These are phyloP conservation scores for Pichia nanzhaoensis DNA, from an alignment of 805 yeast genomes.

Conservation along the genomic window DNA sequence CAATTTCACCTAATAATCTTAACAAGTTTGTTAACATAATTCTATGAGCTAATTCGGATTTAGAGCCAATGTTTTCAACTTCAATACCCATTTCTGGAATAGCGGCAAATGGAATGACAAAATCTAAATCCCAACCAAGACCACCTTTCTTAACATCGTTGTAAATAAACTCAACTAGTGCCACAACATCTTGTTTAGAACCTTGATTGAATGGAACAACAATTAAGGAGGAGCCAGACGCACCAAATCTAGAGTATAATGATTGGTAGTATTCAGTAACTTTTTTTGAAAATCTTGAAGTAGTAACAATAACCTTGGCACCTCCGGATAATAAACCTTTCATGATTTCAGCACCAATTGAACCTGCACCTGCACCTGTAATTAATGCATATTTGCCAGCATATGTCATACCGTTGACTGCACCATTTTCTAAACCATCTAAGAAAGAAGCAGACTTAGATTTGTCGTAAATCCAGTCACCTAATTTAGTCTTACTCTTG, in stretches of 20 bases:
- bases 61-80: slow-evolving; percentile 85
- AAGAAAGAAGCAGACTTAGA: slow-evolving; percentile 69
- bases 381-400: slow-evolving; percentile 82
- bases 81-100: slow-evolving; percentile 98
- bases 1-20: slow-evolving; percentile 87
- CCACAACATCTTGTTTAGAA: slow-evolving; percentile 86
- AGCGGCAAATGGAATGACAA: slow-evolving; percentile 95
- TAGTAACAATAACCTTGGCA: slow-evolving; percentile 93
- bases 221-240: slow-evolving; percentile 82
- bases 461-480: slow-evolving; percentile 81
- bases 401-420: slow-evolving; percentile 88
- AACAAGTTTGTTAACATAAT: slow-evolving; percentile 94
- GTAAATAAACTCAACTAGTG: slow-evolving; percentile 79
- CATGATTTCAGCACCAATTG: slow-evolving; percentile 95
- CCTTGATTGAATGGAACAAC: slow-evolving; percentile 99
- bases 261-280: slow-evolving; percentile 95
- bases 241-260: slow-evolving; percentile 88
- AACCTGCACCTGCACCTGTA: slow-evolving; percentile 99
- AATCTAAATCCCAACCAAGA: slow-evolving; percentile 97
- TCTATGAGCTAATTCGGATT: slow-evolving; percentile 96
- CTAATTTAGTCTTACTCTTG: slow-evolving; percentile 65
- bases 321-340: slow-evolving; percentile 97
- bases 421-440: slow-evolving; percentile 89
- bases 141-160: slow-evolving; percentile 79
- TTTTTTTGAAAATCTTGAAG: slow-evolving; percentile 88